Conservation (phyloP, 192 early-diverging fungal species). For the Coemansia sp. region DNA sequence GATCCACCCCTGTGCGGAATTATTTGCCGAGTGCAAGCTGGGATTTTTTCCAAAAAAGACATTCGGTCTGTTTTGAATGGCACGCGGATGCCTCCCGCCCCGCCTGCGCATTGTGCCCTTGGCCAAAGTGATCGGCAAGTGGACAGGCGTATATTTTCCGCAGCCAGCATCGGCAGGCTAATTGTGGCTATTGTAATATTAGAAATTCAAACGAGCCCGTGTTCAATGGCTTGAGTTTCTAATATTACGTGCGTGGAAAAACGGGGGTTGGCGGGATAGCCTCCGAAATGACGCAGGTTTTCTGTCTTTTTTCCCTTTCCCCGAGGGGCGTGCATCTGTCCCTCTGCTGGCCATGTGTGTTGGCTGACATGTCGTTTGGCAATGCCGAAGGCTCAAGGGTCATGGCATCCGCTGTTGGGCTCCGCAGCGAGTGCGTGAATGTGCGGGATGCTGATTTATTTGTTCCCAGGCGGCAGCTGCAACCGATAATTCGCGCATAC, state of each 20-base stretch:
- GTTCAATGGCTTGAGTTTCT: not conserved
- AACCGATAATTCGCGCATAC: constrained; percentile 12
- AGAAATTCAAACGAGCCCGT: too few relatives aligned
- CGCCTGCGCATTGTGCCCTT: not conserved
- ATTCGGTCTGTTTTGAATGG: too few relatives aligned
- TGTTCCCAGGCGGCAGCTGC: constrained; percentile 11
- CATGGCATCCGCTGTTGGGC: too few relatives aligned
- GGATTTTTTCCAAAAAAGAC: too few relatives aligned
- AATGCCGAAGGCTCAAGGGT: constrained; percentile 4
- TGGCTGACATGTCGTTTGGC: not conserved
- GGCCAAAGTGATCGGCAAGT: not conserved
- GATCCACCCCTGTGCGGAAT: constrained; percentile 9
- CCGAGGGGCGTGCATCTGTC: too few relatives aligned
- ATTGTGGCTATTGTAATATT: constrained; percentile 15
- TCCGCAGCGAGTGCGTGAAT: too few relatives aligned
- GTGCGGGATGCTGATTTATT: too few relatives aligned
- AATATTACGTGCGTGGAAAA: not conserved
- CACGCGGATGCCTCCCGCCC: too few relatives aligned
- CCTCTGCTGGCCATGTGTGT: too few relatives aligned
- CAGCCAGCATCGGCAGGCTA: constrained; percentile 6
- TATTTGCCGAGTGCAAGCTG: too few relatives aligned
- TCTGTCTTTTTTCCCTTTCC: not conserved
- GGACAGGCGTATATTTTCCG: constrained; percentile 4
- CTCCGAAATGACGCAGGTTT: not conserved
- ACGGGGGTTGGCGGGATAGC: not conserved